A percentile compares a stretch with the other conserved stretches of the same genome.
Conservation (phyloP, 441 rosid genomes). For the Mallotus japonicus region DNA sequence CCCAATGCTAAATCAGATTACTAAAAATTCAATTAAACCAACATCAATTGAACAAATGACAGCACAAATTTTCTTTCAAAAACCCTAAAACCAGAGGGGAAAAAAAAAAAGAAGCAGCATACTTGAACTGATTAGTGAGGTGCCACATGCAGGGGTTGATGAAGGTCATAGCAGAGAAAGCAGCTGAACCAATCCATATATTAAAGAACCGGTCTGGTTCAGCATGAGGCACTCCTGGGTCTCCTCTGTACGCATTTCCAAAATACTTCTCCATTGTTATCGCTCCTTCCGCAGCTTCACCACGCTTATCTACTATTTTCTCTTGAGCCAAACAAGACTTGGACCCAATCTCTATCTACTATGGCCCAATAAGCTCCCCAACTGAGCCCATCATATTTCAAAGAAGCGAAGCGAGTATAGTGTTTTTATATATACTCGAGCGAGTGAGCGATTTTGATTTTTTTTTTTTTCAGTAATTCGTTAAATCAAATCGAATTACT, state of each 20-base stretch:
- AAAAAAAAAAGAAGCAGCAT: constrained; percentile 17
- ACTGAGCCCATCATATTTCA: too few relatives aligned
- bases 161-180: constrained; percentile 64
- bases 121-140: constrained; percentile 74
- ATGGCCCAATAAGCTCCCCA: too few relatives aligned
- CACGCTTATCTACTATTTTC: too few relatives aligned
- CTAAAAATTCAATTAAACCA: background rate
- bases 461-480: background rate
- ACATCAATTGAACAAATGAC: too few relatives aligned
- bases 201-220: constrained; percentile 60
- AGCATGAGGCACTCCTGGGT: constrained; percentile 91
- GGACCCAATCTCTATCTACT: too few relatives aligned
- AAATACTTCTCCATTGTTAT: constrained; percentile 86
- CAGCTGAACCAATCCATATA: constrained; percentile 81
- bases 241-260: constrained; percentile 86
- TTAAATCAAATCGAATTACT: background rate
- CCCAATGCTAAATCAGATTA: background rate
- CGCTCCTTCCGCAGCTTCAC: background rate
- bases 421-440: background rate
- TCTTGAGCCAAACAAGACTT: too few relatives aligned
- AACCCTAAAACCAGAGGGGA: background rate
- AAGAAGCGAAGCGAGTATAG: background rate
- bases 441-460: background rate
- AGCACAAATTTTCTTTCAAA: background rate
- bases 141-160: constrained; percentile 80